Base-by-base conservation (phyloP, 148 eudicot species). In the Spergularia marina region DNA sequence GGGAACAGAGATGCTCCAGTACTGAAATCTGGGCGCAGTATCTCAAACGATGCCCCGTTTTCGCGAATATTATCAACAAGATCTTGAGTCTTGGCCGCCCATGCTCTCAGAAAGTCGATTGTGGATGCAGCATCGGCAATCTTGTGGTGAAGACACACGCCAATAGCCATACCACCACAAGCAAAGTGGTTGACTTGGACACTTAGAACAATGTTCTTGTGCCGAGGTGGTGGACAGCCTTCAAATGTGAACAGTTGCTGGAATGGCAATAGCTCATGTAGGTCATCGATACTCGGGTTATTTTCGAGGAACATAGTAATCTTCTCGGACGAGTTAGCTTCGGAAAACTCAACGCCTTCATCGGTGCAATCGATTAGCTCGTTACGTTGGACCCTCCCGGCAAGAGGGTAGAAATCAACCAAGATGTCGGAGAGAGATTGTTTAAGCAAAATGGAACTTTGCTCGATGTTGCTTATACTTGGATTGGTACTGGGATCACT, bases 331-430 rank as follows among this genome's bases (percentile, higher is more conserved):
- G 63, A 82, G 62, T 56, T 49, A 15, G 80, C 80, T 44, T 78
- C 82, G 56, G 63, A 54, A 54, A 78, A 84, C 3, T 53, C 65
- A 9, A 54, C 80, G 0, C 82, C 87, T 7, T 64, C 53, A n/a
- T 82, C 78, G 11, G 71, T 65, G 17, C 87, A 84, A 10, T 81
- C 72, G 41, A 82, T 65, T 12, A 41, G 47, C 14, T 21, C 9
- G 12, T 39, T 53, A 17, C 72, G 77, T 55, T 57, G 40, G 11
- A 78, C 12, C 17, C 65, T 84, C 0, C 87, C 87, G 2, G 73
- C 87, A 17, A 76, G 79, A 5, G 85, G 85, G 74, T 84, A 79
- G 74, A 70, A 85, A 2, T 34, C 67, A 12, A 74, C 49, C 60
- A 85, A 55, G 47, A 65, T 57, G 57, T 80, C 36, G 1, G 87